Base-by-base conservation (phyloP, 169 alveolate genomes). In the Plasmodium berghei region DNA sequence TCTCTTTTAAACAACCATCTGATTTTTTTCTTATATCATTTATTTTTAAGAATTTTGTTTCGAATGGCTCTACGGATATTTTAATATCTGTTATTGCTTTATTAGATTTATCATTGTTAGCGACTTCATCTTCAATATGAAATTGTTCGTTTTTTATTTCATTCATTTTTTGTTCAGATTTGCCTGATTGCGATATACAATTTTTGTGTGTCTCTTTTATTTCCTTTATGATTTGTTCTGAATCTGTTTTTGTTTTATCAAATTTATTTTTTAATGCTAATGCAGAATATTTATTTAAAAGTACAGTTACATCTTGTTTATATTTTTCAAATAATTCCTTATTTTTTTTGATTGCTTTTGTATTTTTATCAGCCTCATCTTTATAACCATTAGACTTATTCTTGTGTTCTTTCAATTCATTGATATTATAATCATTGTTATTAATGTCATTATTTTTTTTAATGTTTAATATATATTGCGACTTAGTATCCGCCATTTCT, bases 211-310 rank as follows among this genome's bases (percentile, higher is more conserved):
- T 5, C 1, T 18, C 20, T 48, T 69, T 14, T 18, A 70, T 70
- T 24, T 70, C 28, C 4, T 46, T 22, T 42, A 18, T 18, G 16
- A 70, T 70, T 8, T 40, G 46, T 10, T 12, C 6, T 18, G 66
- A 56, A 5, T 18, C 45, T 6, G 18, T 70, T 5, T 45, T 10
- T 70, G 28, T 48, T 48, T 70, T 70, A 0, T 12, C 42, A 9
- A 59, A 69, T 48, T 70, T 70, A 0, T 56, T 46, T 46, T 70
- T 45, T 70, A 48, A 9, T 45, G 48, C 77, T 70, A 70, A 1
- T 12, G 22, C 48, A n/a, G 12, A 24, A 24, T 56, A 18, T 70
- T 70, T 5, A 26, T 70, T 9, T 28, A 70, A 70, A 70, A n/a
- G 42, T 12, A 10, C 20, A 18, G 14, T 46, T n/a, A 70, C 22